Conservation (phyloP, 305 asterid species). For the Fraxinus dipetala region DNA sequence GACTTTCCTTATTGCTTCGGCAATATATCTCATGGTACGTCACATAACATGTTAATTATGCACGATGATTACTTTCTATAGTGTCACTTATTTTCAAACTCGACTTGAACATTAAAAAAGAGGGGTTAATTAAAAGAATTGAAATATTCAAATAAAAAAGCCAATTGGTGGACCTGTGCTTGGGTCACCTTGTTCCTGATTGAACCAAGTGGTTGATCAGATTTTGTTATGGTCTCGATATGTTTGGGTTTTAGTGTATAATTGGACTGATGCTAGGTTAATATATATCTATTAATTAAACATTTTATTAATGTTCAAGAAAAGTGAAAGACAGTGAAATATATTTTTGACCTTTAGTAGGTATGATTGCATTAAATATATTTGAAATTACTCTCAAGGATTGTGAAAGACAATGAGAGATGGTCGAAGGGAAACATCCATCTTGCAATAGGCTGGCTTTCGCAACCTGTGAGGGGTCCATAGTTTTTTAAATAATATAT, state of each 20-base stretch:
- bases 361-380: neutral
- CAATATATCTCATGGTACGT: conserved; percentile 58
- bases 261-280: neutral
- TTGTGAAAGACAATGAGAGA: too few relatives aligned
- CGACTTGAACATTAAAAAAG: neutral
- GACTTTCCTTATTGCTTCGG: conserved; percentile 60
- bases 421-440: too few relatives aligned
- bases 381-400: neutral
- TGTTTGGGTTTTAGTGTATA: neutral
- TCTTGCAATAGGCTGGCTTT: too few relatives aligned
- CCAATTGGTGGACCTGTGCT: neutral
- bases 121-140: too few relatives aligned
- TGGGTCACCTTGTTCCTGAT: neutral
- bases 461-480: too few relatives aligned
- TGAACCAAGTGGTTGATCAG: neutral
- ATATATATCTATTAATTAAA: neutral
- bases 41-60: neutral
- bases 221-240: neutral
- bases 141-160: neutral
- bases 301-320: neutral
- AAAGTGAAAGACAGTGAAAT: neutral
- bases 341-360: neutral
- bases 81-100: neutral
- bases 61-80: too few relatives aligned
- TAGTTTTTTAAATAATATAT: too few relatives aligned